Base-by-base conservation (phyloP, 441 rosid species). In the Gossypium schwendimanii region DNA sequence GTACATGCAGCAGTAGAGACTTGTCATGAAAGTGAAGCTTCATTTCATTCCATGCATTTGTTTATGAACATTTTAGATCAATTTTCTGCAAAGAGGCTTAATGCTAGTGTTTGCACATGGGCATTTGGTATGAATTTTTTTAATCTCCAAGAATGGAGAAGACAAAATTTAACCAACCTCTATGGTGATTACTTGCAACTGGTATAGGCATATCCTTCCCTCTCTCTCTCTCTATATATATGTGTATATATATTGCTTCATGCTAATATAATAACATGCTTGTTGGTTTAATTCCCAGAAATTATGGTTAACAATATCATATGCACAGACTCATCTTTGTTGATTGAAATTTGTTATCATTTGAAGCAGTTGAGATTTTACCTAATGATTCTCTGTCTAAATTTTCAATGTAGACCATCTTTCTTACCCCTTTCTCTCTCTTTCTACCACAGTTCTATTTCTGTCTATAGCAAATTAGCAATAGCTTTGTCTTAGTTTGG, bases 41-140 rank as follows among this genome's bases (percentile, higher is more conserved):
- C 97, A 50, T 91, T 82, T 73, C 87, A 71, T 68, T 75, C 65
- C 62, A 89, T 94, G 96, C 85, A 82, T 79, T 78, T 58, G 86
- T 78, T 87, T 26, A 75, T 94, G 24, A 84, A 94, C 81, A 88
- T 94, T 83, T 84, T 94, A 69, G 92, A 92, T 77, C 82, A 86
- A 60, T 86, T 81, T 77, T 83, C 91, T 68, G 79, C 83, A 11
- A 75, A 80, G 81, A 87, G 86, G 77, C 88, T 92, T 79, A 78
- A 81, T 75, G 76, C 80, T 44, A 78, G 78, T 69, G 78, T 92
- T 69, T 91, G 97, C 87, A 88, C 97, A 2, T 94, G 99, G 99
- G 97, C 93, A 3, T 92, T 89, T 73, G 99, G 99, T 21, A 82
- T 92, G 97, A 92, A 94, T 85, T 76, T 94, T 80, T 79, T 94